phyloP scores from a whole-genome alignment of 306 rosid species.

The Comarum palustre region DNA sequence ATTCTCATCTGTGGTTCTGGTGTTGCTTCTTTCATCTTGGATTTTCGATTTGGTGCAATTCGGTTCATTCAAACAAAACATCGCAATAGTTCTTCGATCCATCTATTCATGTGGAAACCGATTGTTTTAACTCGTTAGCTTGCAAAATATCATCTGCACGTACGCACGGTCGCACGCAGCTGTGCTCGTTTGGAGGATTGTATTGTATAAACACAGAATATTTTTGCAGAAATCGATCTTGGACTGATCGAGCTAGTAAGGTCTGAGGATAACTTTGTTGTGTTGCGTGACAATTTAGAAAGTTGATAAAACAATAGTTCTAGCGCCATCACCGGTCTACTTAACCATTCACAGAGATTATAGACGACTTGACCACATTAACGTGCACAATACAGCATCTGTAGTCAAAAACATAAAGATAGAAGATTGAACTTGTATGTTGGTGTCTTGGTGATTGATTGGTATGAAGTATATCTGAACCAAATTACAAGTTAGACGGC shows the following conservation, averaged over 20 bases:
- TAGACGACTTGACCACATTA: neutral
- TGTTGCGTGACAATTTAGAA: too few relatives aligned
- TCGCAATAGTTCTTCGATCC: neutral
- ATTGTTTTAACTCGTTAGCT: neutral
- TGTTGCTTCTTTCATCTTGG: neutral
- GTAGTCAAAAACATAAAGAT: neutral
- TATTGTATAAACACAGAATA: neutral
- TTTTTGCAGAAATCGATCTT: neutral
- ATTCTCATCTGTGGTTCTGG: constrained; percentile 3
- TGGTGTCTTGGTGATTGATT: neutral
- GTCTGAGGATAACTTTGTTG: too few relatives aligned
- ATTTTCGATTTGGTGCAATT: neutral
- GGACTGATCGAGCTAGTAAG: neutral
- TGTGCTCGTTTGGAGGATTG: too few relatives aligned
- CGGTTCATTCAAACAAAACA: neutral
- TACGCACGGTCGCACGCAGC: too few relatives aligned
- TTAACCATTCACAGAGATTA: neutral
- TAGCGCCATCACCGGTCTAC: neutral
- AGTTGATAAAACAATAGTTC: neutral
- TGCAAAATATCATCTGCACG: neutral
- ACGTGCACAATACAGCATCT: neutral
- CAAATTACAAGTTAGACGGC: neutral
- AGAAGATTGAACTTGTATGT: neutral
- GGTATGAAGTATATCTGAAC: neutral
- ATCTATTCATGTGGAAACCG: neutral